Evolutionary conservation across 2,329 filamentous ascomycete species (phyloP).

Genomic region (Tetracladium maxilliforme): DNA sequence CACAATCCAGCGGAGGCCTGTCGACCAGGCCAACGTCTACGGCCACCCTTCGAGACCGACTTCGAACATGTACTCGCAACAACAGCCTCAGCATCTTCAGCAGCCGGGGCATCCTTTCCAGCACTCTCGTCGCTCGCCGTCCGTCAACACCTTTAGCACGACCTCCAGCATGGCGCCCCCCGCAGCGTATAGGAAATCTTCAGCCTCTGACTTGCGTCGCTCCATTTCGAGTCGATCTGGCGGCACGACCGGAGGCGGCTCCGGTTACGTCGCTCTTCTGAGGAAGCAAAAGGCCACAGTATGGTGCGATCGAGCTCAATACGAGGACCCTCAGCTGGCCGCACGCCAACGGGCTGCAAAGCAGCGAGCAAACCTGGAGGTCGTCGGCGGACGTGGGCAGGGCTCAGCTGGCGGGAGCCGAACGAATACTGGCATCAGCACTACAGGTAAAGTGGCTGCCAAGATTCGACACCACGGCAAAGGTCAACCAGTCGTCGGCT

Average conservation of each 20-base stretch:
- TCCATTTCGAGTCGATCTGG: conserved; percentile 71
- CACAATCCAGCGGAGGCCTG: no score
- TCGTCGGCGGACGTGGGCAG: conserved; percentile 52
- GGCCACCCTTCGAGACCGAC: no score
- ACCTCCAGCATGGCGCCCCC: conserved; percentile 35
- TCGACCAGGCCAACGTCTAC: no score
- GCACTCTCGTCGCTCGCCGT: conserved; percentile 42
- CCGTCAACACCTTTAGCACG: conserved; percentile 57
- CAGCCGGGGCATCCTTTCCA: conserved; percentile 13
- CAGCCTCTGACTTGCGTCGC: conserved; percentile 47
- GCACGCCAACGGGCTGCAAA: conserved; percentile 81
- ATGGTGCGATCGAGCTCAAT: conserved; percentile 90
- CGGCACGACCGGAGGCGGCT: conserved; percentile 26
- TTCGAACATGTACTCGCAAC: no score
- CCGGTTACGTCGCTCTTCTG: conserved; percentile 90
- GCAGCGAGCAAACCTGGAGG: conserved; percentile 70
- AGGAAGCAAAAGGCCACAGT: conserved; percentile 95
- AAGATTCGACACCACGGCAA: conserved; percentile 86
- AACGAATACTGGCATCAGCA: conserved; percentile 48
- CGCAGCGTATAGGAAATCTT: conserved; percentile 40
- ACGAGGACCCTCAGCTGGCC: conserved; percentile 72
- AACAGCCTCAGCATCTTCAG: conserved; percentile 16
- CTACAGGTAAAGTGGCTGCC: conserved; percentile 56
- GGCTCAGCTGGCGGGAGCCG: conserved; percentile 27
- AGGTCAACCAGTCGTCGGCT: conserved; percentile 55